phyloP scores from a whole-genome alignment of 176 grass and related monocot species.

The sorghum (Sorghum bicolor) region DNA sequence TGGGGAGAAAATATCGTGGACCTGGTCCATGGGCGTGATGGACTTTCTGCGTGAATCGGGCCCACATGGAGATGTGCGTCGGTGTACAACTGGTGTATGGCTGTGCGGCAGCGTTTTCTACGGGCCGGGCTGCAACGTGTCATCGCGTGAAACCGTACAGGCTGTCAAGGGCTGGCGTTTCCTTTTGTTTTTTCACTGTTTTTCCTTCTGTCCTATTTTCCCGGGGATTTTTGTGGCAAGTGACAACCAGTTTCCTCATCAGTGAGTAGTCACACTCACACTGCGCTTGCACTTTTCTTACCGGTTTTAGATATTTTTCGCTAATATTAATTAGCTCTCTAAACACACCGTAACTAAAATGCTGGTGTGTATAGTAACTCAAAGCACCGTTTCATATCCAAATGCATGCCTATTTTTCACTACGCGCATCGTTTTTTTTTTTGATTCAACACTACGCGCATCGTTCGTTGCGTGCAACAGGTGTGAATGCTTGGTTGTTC shows the following conservation, averaged over 20 bases:
- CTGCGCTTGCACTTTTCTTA: background rate
- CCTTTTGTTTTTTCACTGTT: background rate
- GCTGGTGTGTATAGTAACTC: background rate
- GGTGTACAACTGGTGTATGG: background rate
- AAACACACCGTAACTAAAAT: background rate
- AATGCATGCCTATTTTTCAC: background rate
- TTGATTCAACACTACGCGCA: too few relatives aligned
- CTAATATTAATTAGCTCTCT: background rate
- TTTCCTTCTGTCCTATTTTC: background rate
- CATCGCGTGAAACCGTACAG: background rate
- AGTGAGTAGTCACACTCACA: background rate
- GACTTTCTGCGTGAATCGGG: background rate
- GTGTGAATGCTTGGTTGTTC: background rate
- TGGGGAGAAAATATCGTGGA: conserved; percentile 17
- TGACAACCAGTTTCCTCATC: background rate
- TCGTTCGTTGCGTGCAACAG: background rate
- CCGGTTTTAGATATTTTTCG: background rate
- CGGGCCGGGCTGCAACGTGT: background rate
- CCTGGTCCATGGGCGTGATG: conserved; percentile 1
- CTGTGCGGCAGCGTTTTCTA: background rate
- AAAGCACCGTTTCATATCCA: background rate
- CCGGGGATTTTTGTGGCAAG: background rate
- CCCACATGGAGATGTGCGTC: conserved; percentile 12
- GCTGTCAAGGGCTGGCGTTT: background rate
- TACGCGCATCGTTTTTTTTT: too few relatives aligned